Conservation (phyloP, 2,329 filamentous ascomycete species). For the Cryphonectria nitschkei region DNA sequence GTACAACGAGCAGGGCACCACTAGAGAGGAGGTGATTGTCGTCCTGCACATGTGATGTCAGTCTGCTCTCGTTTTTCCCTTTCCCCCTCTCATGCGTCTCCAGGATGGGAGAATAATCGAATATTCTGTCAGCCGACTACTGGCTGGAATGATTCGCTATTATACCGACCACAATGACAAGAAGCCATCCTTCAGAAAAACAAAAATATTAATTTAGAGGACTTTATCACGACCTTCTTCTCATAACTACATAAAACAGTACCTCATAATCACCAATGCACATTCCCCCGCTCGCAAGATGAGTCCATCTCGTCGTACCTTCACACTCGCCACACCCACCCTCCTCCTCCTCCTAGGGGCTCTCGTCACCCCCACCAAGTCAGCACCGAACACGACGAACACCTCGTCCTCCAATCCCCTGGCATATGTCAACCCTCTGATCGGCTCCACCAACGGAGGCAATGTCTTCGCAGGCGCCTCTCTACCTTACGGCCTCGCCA, state of each 20-base stretch:
- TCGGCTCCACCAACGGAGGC: constrained; percentile 59
- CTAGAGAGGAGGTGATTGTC: not conserved
- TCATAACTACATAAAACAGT: too few species aligned
- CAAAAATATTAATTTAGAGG: not conserved
- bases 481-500: constrained; percentile 59
- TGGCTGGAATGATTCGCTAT: not conserved
- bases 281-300: not conserved
- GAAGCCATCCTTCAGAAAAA: not conserved
- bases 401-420: constrained; percentile 31
- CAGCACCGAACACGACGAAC: constrained; percentile 14
- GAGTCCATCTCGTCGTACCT: not conserved
- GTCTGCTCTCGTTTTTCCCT: not conserved
- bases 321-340: not conserved
- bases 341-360: not conserved
- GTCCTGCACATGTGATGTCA: not conserved
- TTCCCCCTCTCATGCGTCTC: too few species aligned
- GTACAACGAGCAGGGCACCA: not conserved
- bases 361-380: not conserved
- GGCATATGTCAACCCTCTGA: constrained; percentile 49
- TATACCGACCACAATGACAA: not conserved
- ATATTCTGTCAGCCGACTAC: not conserved
- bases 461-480: constrained; percentile 63
- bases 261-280: not conserved
- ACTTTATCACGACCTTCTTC: too few species aligned
- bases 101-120: not conserved